Percentiles rank a stretch among this genome's conserved stretches.
Evolutionary conservation across 495 filamentous ascomycete species (phyloP).

Genomic region (Daldinia childiae): DNA sequence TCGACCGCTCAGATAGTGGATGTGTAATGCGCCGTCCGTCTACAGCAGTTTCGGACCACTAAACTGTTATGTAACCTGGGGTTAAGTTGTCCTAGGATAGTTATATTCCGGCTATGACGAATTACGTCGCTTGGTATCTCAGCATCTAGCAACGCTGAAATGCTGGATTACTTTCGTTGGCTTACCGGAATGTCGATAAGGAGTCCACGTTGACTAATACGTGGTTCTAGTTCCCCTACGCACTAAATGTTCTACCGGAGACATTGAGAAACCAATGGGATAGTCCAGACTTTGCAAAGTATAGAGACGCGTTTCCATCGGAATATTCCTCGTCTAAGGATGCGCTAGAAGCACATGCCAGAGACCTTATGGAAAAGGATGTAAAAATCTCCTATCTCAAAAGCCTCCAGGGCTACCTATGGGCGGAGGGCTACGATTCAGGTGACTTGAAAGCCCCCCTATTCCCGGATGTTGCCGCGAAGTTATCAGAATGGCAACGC

Average conservation of each 20-base stretch:
- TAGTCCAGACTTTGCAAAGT: constrained; percentile 62
- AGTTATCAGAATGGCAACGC: constrained; percentile 61
- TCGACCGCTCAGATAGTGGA: constrained; percentile 18
- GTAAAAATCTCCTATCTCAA: constrained; percentile 76
- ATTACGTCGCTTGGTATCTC: constrained; percentile 16
- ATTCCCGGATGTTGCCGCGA: constrained; percentile 71
- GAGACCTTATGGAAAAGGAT: constrained; percentile 70
- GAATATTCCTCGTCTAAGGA: constrained; percentile 60
- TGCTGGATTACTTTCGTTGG: constrained; percentile 7
- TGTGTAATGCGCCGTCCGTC: constrained; percentile 17
- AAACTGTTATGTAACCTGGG: constrained; percentile 18
- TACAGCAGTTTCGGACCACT: constrained; percentile 1
- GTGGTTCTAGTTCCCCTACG: constrained; percentile 71
- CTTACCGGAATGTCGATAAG: constrained; percentile 14
- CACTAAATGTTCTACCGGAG: constrained; percentile 65
- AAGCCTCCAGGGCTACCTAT: constrained; percentile 76
- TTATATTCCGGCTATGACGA: constrained; percentile 12
- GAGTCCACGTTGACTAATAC: constrained; percentile 36
- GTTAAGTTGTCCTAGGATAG: constrained; percentile 18
- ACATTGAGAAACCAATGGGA: constrained; percentile 70
- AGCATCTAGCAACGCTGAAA: constrained; percentile 21
- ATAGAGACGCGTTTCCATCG: constrained; percentile 70
- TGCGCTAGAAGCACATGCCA: constrained; percentile 65
- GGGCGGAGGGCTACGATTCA: constrained; percentile 69
- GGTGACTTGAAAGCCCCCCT: constrained; percentile 71